A percentile compares a stretch with the other conserved stretches of the same genome.
Evolutionary conservation across 73 alveolate species (phyloP).

Genomic region (Tetrahymena malaccensis): DNA sequence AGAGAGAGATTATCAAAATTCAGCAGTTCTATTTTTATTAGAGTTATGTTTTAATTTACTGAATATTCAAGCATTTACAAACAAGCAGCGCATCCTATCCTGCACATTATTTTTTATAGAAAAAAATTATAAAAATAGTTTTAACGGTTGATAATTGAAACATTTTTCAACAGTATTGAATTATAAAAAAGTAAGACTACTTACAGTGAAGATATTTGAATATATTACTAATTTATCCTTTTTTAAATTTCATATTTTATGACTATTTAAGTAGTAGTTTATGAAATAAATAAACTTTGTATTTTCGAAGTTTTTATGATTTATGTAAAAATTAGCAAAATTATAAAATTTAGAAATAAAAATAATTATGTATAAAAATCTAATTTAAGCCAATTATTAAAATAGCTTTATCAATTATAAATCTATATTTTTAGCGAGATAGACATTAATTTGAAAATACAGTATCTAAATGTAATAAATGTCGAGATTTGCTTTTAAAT

Average conservation of each 20-base stretch:
- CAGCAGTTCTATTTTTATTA: background rate
- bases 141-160: too few species aligned
- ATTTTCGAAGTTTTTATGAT: too few species aligned
- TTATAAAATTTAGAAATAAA: too few species aligned
- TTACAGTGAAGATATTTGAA: background rate
- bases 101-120: background rate
- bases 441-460: background rate
- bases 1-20: too few species aligned
- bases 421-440: background rate
- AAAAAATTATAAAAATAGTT: background rate
- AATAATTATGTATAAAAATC: too few species aligned
- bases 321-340: background rate
- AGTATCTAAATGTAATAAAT: too few species aligned
- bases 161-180: background rate
- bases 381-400: background rate
- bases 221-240: background rate
- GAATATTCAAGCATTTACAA: background rate
- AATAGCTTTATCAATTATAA: background rate
- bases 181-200: background rate
- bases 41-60: background rate
- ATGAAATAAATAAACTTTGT: background rate
- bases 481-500: background rate
- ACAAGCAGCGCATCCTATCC: too few species aligned
- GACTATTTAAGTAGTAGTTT: background rate
- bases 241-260: background rate